Evolutionary conservation across 2,329 filamentous ascomycete genomes (phyloP).

Genomic region (Nemania serpens): DNA sequence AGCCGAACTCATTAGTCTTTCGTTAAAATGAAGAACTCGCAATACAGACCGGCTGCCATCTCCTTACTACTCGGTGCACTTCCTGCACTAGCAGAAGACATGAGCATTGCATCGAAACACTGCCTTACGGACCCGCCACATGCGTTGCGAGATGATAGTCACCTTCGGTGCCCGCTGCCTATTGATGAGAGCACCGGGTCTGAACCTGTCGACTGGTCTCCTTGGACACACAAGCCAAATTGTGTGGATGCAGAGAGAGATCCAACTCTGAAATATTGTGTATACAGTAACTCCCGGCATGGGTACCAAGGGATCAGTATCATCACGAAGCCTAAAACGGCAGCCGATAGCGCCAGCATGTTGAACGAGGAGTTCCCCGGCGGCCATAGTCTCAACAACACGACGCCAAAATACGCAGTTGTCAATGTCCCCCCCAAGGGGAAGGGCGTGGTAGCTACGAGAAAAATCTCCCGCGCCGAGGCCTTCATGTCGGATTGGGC

Average conservation of each 20-base stretch:
- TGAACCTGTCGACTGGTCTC: slow-evolving; percentile 34
- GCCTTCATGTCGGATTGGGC: slow-evolving; percentile 45
- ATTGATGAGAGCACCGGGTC: slow-evolving; percentile 30
- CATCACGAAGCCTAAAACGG: slow-evolving; percentile 43
- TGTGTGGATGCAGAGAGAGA: slow-evolving; percentile 28
- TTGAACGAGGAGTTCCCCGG: slow-evolving; percentile 35
- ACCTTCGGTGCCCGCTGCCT: slow-evolving; percentile 29
- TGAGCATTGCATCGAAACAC: slow-evolving; percentile 8
- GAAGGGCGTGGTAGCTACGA: slow-evolving; percentile 43
- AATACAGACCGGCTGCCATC: background rate
- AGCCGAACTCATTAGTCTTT: background rate
- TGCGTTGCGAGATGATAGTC: slow-evolving; percentile 22
- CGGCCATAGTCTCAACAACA: slow-evolving; percentile 8
- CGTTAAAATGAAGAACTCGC: slow-evolving; percentile 12
- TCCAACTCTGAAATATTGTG: slow-evolving; percentile 31
- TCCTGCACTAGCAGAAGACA: background rate
- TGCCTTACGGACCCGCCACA: slow-evolving; percentile 30
- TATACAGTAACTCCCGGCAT: slow-evolving; percentile 36
- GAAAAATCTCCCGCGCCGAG: slow-evolving; percentile 41
- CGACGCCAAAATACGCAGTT: slow-evolving; percentile 33
- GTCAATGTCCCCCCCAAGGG: slow-evolving; percentile 41
- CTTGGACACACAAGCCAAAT: slow-evolving; percentile 35
- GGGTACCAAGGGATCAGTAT: slow-evolving; percentile 43
- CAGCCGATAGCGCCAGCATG: slow-evolving; percentile 38
- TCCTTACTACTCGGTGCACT: slow-evolving; percentile 1